Base-by-base conservation (phyloP, 2,329 filamentous ascomycete species). In the Talaromyces piceae region DNA sequence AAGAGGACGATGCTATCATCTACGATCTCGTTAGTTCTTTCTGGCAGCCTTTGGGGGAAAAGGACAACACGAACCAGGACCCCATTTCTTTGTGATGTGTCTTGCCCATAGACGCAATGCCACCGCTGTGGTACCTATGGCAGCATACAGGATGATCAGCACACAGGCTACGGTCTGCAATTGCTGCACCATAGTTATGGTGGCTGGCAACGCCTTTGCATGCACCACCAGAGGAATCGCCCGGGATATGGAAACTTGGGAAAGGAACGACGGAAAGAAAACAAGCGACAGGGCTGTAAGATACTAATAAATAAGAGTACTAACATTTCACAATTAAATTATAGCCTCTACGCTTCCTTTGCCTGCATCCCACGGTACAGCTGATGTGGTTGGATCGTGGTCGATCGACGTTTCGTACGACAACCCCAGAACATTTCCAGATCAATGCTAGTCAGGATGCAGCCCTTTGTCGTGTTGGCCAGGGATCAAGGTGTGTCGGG, bases 131-230 rank as follows among this genome's bases (percentile, higher is more conserved):
- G 44, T 46, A 9, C 44, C 44, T 30, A 46, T 46, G 27, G n/a
- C n/a, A 11, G 26, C 25, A 30, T 30, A 46, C 11, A 46, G 44
- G 3, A 46, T 9, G 12, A 46, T 46, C 3, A 46, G 44, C n/a
- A 16, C 44, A n/a, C 44, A 46, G 44, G 44, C 44, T 31, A 16
- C 25, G 7, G 44, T 46, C 44, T 46, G 44, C 44, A 46, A n/a
- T 46, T 46, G 44, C 30, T 46, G 44, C 44, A 46, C 44, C 44
- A 46, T 46, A 11, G 16, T 11, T 20, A 9, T n/a, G 7, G 33
- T 3, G 20, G 33, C 33, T 9, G 8, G 33, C 33, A 37, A 20
- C 20, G 33, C 3, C 8, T 37, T n/a, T 37, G 33, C 33, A 37
- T 20, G 33, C 9, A 37, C 33, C 33, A 18, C 16, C 12, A 20